Conservation (phyloP, 148 eudicot species). For the Spergularia marina region DNA sequence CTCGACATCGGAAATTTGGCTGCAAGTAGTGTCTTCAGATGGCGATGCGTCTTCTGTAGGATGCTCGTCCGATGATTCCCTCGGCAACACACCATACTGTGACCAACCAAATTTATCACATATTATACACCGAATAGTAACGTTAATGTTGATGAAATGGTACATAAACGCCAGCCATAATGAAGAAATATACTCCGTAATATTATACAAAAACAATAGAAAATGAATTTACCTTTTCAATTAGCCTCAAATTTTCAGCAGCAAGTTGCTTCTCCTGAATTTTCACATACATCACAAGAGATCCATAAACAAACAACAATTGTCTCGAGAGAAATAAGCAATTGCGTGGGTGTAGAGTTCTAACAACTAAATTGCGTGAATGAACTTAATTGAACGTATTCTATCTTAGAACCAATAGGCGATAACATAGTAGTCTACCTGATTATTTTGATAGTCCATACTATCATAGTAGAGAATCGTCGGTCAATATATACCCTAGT, state of each 20-base stretch:
- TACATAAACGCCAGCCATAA: background rate
- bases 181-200: background rate
- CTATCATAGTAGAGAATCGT: too few relatives aligned
- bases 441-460: background rate
- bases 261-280: conserved; percentile 57
- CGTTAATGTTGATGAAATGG: too few relatives aligned
- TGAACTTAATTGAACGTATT: background rate
- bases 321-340: too few relatives aligned
- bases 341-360: too few relatives aligned
- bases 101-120: background rate
- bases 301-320: background rate
- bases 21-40: conserved; percentile 35
- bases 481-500: background rate
- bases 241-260: conserved; percentile 54
- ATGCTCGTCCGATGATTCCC: conserved; percentile 28
- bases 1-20: conserved; percentile 67
- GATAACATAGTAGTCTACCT: background rate
- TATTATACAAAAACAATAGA: background rate
- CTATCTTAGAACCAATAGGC: background rate
- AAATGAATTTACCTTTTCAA: conserved; percentile 38
- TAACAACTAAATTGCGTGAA: too few relatives aligned
- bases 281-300: background rate
- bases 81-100: conserved; percentile 23
- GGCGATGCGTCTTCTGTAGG: conserved; percentile 29
- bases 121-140: too few relatives aligned